Evolutionary conservation across 164 flowering plant species (phyloP).

Genomic region (Akebia trifoliata): DNA sequence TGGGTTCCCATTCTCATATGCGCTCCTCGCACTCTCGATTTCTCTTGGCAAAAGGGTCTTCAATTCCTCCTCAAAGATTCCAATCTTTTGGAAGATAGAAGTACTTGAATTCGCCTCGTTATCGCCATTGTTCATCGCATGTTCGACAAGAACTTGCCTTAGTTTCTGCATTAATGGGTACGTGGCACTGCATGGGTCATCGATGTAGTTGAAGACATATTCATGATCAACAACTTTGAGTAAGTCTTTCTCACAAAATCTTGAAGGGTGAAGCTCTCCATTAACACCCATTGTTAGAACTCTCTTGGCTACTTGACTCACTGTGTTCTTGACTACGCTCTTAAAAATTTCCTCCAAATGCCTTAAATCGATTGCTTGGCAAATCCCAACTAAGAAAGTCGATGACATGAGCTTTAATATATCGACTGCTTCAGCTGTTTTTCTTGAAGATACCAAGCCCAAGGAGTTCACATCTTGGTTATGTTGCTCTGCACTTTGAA

Average conservation of each 20-base stretch:
- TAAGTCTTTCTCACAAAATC: slow-evolving; percentile 57
- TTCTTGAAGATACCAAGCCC: slow-evolving; percentile 54
- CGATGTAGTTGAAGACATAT: slow-evolving; percentile 40
- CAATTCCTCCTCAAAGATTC: slow-evolving; percentile 49
- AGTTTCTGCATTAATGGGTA: slow-evolving; percentile 61
- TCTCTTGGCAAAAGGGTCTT: slow-evolving; percentile 48
- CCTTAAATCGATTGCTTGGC: slow-evolving; percentile 61
- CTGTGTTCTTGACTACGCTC: slow-evolving; percentile 44
- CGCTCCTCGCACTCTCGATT: slow-evolving; percentile 34
- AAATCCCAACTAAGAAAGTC: slow-evolving; percentile 47
- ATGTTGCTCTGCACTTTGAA: slow-evolving; percentile 67
- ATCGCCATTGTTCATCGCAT: slow-evolving; percentile 40
- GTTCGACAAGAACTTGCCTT: slow-evolving; percentile 50
- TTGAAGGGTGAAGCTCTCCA: slow-evolving; percentile 55
- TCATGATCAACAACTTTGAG: slow-evolving; percentile 52
- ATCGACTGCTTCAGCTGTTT: slow-evolving; percentile 54
- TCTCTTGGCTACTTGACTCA: slow-evolving; percentile 46
- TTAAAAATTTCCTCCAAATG: slow-evolving; percentile 59
- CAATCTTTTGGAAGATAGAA: slow-evolving; percentile 48
- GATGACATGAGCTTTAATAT: slow-evolving; percentile 58
- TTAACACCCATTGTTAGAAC: slow-evolving; percentile 38
- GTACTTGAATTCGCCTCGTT: slow-evolving; percentile 26
- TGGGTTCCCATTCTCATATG: slow-evolving; percentile 29
- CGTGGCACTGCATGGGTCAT: slow-evolving; percentile 49
- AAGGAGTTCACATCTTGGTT: slow-evolving; percentile 68